phyloP scores from a whole-genome alignment of 2,329 filamentous ascomycete species.

The Metarhizium robertsii region DNA sequence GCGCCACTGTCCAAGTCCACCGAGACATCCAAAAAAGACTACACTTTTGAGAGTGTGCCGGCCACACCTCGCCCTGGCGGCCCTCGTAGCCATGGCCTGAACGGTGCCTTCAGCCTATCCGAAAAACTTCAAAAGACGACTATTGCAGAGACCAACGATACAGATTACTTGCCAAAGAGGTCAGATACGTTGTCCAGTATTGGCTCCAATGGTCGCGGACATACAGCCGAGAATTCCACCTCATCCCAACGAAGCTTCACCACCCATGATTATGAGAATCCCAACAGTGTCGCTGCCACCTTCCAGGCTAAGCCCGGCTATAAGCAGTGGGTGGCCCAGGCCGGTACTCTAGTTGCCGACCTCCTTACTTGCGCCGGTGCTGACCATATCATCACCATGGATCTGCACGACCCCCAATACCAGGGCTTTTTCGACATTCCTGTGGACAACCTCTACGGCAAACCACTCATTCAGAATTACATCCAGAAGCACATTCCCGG shows the following conservation, averaged over 20 bases:
- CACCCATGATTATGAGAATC: constrained; percentile 57
- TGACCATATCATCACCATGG: constrained; percentile 97
- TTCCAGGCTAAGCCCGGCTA: constrained; percentile 83
- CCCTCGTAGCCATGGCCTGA: constrained; percentile 54
- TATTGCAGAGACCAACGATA: constrained; percentile 32
- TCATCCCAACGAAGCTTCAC: constrained; percentile 43
- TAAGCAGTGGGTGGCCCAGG: constrained; percentile 97
- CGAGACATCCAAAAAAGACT: constrained; percentile 45
- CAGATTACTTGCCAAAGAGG: constrained; percentile 24
- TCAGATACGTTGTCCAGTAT: constrained; percentile 26
- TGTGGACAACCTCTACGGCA: constrained; percentile 92
- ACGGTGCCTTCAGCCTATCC: constrained; percentile 57
- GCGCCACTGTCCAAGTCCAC: constrained; percentile 72
- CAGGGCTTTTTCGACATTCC: constrained; percentile 99
- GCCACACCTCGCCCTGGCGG: constrained; percentile 70
- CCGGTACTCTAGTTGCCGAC: constrained; percentile 88
- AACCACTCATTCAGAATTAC: constrained; percentile 61
- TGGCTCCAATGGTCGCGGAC: constrained; percentile 24
- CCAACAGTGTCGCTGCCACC: constrained; percentile 39
- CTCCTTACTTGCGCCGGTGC: constrained; percentile 91
- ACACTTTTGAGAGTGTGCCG: constrained; percentile 89
- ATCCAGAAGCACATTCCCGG: constrained; percentile 76
- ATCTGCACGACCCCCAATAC: constrained; percentile 91
- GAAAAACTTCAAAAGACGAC: constrained; percentile 62
- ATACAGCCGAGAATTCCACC: constrained; percentile 28